Percentiles rank a stretch among this genome's conserved stretches.
These are phyloP conservation scores for Garcileccinum viscosum DNA, from an alignment of 1,284 basidiomycete genomes.

Conservation along the genomic window DNA sequence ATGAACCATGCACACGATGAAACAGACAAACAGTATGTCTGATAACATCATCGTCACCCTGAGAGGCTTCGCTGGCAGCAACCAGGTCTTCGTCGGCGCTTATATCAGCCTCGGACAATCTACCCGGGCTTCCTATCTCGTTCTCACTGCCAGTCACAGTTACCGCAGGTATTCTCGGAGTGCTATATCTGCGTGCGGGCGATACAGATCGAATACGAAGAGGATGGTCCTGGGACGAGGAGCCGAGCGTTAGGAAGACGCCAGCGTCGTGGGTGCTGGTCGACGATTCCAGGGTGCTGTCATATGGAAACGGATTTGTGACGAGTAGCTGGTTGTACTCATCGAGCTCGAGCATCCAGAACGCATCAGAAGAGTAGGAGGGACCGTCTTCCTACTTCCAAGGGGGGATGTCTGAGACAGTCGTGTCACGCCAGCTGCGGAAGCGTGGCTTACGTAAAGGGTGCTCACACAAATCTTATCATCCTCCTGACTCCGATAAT, in stretches of 20 bases:
- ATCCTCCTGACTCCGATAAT: too few species aligned
- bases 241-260: background rate
- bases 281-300: constrained; percentile 1
- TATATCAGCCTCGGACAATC: background rate
- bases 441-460: constrained; percentile 25
- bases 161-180: background rate
- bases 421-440: background rate
- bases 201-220: constrained; percentile 25
- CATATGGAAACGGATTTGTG: constrained; percentile 20
- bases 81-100: background rate
- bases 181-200: background rate
- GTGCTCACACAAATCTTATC: background rate
- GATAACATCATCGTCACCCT: constrained; percentile 3
- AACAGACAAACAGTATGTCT: constrained; percentile 29
- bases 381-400: background rate
- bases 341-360: constrained; percentile 32
- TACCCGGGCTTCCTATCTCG: constrained; percentile 6
- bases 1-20: background rate
- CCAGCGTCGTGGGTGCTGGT: background rate
- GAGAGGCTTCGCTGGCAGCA: background rate
- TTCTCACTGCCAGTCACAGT: background rate
- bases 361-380: constrained; percentile 19
- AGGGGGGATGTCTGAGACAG: background rate
- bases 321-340: constrained; percentile 30
- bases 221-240: constrained; percentile 23